A percentile compares a stretch with the other conserved stretches of the same genome.
phyloP scores from a whole-genome alignment of 2,329 filamentous ascomycete genomes.

The Pseudogymnoascus pannorum region DNA sequence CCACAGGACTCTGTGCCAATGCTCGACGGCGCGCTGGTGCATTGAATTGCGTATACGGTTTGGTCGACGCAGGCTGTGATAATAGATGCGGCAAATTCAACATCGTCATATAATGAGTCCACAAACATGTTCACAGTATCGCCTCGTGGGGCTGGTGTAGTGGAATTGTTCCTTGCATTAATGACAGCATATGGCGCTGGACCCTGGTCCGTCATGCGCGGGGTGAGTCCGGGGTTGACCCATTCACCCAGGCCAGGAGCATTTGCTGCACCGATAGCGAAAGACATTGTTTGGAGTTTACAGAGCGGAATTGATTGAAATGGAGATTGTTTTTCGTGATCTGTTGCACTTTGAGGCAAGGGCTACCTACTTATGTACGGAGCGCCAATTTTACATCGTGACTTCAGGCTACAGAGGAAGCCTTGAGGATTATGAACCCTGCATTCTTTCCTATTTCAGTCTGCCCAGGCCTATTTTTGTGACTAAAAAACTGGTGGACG shows the following conservation, averaged over 20 bases:
- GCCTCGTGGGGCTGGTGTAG: neutral
- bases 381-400: neutral
- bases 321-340: neutral
- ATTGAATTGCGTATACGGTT: neutral
- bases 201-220: neutral
- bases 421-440: neutral
- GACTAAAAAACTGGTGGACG: neutral
- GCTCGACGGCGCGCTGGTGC: neutral
- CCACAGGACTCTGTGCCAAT: neutral
- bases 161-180: neutral
- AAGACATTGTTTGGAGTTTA: neutral
- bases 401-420: neutral
- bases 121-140: neutral
- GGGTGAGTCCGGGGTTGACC: neutral
- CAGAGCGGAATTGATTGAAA: neutral
- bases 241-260: neutral
- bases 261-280: neutral
- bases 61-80: neutral
- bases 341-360: neutral
- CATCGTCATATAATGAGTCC: neutral
- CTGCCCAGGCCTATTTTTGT: neutral
- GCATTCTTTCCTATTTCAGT: neutral
- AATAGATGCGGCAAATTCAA: neutral
- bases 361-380: neutral
- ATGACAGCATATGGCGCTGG: neutral